phyloP scores from a whole-genome alignment of 352 stramenopile species.

The Pythium aquatile region DNA sequence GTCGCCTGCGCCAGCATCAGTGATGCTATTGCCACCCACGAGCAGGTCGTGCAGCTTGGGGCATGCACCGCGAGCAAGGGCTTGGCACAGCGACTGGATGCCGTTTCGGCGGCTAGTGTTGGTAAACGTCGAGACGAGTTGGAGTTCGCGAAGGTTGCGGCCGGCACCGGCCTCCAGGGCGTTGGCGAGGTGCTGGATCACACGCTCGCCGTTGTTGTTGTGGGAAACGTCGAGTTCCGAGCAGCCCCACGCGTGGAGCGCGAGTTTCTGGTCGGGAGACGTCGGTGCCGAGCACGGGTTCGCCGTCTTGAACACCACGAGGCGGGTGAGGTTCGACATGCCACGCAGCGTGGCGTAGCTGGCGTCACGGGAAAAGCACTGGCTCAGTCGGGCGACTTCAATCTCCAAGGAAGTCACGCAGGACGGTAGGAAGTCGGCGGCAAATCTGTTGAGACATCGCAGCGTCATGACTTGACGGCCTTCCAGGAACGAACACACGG shows the following conservation, averaged over 20 bases:
- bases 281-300: conserved; percentile 23
- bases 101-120: conserved; percentile 62
- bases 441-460: conserved; percentile 49
- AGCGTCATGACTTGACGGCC: conserved; percentile 54
- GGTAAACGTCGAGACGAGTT: conserved; percentile 69
- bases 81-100: conserved; percentile 37
- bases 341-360: conserved; percentile 32
- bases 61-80: conserved; percentile 45
- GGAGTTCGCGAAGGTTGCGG: conserved; percentile 46
- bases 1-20: conserved; percentile 48
- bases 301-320: conserved; percentile 50
- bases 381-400: conserved; percentile 43
- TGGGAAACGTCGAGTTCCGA: conserved; percentile 53
- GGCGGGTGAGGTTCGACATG: conserved; percentile 56
- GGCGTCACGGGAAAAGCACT: conserved; percentile 25
- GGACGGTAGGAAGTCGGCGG: conserved; percentile 42
- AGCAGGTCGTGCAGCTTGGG: conserved; percentile 53
- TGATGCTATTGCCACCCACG: conserved; percentile 66
- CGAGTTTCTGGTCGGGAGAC: conserved; percentile 25
- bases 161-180: conserved; percentile 39
- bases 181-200: conserved; percentile 43
- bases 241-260: conserved; percentile 68
- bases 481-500: conserved; percentile 60
- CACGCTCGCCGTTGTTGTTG: conserved; percentile 51
- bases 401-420: conserved; percentile 54